Conservation (phyloP, 2,329 filamentous ascomycete species). For the Sclerotinia trifoliorum region DNA sequence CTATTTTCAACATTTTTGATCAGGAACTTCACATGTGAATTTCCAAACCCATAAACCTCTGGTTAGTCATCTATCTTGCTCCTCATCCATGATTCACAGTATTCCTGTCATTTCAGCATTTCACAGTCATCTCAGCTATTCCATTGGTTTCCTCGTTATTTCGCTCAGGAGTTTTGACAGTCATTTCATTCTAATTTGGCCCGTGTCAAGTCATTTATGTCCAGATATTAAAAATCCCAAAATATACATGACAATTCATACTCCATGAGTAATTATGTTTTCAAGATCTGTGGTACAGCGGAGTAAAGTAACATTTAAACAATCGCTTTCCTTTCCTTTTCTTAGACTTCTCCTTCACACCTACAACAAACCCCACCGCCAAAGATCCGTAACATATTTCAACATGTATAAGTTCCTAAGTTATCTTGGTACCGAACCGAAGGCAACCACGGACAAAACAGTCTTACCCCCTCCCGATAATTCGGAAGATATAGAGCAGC, state of each 20-base stretch:
- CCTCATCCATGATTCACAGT: accelerated
- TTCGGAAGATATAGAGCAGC: too few relatives aligned
- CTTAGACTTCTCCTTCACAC: neutral
- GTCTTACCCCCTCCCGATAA: too few relatives aligned
- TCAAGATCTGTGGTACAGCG: neutral
- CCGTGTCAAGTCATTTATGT: neutral
- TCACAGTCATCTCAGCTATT: neutral
- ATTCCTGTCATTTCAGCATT: neutral
- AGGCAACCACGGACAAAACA: neutral
- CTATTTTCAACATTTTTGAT: neutral
- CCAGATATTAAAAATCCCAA: neutral
- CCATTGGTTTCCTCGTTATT: neutral
- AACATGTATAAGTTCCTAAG: neutral
- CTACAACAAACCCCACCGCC: neutral
- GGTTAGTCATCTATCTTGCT: neutral
- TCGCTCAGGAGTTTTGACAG: neutral
- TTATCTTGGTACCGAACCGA: neutral
- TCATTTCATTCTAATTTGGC: neutral
- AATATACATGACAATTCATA: neutral
- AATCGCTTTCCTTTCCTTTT: neutral
- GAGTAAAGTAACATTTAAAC: neutral
- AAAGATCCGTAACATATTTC: neutral
- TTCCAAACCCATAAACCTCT: too few relatives aligned
- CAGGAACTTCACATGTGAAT: neutral
- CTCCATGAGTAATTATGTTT: neutral